Evolutionary conservation across 352 stramenopile genomes (phyloP), one percentile per base, ranked within the genome.

Genomic region (Phytophthora tentaculata): DNA sequence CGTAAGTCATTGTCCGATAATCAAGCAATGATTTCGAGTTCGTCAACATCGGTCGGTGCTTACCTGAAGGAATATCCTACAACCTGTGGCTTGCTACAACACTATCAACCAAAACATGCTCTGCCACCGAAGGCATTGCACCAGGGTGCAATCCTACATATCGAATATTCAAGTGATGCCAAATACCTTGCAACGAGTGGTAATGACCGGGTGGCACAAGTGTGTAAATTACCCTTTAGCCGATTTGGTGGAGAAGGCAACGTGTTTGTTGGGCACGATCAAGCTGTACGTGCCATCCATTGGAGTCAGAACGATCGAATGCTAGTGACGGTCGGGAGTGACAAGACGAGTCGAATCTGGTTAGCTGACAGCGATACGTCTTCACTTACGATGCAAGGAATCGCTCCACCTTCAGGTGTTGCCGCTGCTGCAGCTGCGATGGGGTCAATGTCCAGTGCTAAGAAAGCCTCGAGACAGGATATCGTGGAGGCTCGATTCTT

Each of bases 91-190:
- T 28, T 90, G 13, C 56, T 95, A n/a, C 72, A 85, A 35, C 72
- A 88, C 22, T 90, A 81, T 55, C 79, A 90, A 60, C 61, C 63
- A 10, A 78, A 93, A 59, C 68, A 92, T 59, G 66, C 74, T 0
- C 67, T 92, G 6, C 79, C 80, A 20, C 71, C 77, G 6, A 77
- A 76, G 20, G 81, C 80, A 19, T 65, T 93, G 22, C 87, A 95
- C 52, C 66, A 83, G 5, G 79, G 84, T n/a, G 80, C 82, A 23
- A 91, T 95, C 63, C 74, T 91, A 56, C 73, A 81, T 22, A 71
- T 94, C n/a, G 87, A 92, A 56, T 95, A 81, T 60, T 89, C 87
- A n/a, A 67, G 62, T n/a, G 84, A 93, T 53, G 81, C 85, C 49
- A 92, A 91, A 55, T 87, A 73, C 71, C 73, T 95, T 20, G 87